Percentiles rank a stretch among this genome's conserved stretches.
phyloP scores from a whole-genome alignment of 1,284 basidiomycete genomes.

The Testicularia cyperi region DNA sequence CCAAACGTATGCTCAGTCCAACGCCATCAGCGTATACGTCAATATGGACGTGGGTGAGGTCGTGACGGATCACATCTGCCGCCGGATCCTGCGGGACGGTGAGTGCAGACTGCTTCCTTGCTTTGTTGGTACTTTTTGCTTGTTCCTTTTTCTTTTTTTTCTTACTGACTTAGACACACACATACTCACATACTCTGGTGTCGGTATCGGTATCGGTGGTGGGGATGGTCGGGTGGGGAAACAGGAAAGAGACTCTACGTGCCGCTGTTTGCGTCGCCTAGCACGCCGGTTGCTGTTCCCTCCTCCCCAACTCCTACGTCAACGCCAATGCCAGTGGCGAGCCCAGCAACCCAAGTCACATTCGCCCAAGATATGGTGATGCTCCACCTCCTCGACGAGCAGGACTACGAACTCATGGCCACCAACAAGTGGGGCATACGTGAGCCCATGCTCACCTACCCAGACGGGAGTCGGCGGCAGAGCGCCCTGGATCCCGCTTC shows the following conservation, averaged over 20 bases:
- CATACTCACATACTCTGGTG: not conserved
- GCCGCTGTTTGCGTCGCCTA: slow-evolving; percentile 57
- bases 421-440: slow-evolving; percentile 61
- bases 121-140: too few relatives aligned
- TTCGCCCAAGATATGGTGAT: slow-evolving; percentile 60
- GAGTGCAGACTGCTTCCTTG: too few relatives aligned
- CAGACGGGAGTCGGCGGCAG: slow-evolving; percentile 17
- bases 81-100: slow-evolving; percentile 48
- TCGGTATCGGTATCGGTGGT: not conserved
- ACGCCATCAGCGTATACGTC: slow-evolving; percentile 59
- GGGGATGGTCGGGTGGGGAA: too few relatives aligned
- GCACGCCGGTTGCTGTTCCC: slow-evolving; percentile 31
- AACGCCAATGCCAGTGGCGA: slow-evolving; percentile 13
- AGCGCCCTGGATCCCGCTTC: not conserved
- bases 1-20: slow-evolving; percentile 48
- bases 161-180: too few relatives aligned
- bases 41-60: slow-evolving; percentile 59
- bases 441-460: slow-evolving; percentile 54
- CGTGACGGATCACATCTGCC: slow-evolving; percentile 59
- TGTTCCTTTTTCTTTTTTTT: too few relatives aligned
- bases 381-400: slow-evolving; percentile 52
- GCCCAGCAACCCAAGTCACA: slow-evolving; percentile 9
- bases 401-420: slow-evolving; percentile 54
- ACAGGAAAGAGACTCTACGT: slow-evolving; percentile 60
- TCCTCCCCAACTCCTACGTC: slow-evolving; percentile 12